Base-by-base conservation (phyloP, 163 green algal genomes). In the Scenedesmus sp. region DNA sequence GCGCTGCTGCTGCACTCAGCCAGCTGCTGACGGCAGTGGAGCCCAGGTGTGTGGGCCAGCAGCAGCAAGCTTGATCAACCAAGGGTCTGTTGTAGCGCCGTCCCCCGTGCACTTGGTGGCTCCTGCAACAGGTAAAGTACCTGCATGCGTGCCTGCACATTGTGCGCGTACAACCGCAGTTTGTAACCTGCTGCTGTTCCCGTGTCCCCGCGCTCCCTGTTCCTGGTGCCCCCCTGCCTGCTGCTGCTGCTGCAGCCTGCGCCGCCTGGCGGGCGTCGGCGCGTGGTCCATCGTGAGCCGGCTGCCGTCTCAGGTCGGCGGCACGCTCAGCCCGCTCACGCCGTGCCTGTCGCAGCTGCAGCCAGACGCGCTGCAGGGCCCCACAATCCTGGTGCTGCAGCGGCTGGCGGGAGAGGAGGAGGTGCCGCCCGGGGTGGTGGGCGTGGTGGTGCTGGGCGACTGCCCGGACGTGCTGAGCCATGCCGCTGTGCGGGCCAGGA, bases 351-450 rank as follows among this genome's bases (percentile, higher is more conserved):
- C 65, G 37, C 87, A 90, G 16, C 84, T 96, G 61, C 91, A 94
- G 65, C 78, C 93, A 61, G 73, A 86, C 33, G 35, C 49, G 35
- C 61, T 89, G 13, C 26, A 92, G 9, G 76, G 92, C 59, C 85
- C 92, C 35, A 94, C 91, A 10, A 81, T 96, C 35, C 83, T 96
- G 85, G 81, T 96, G 82, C 87, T 95, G 81, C 78, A 95, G 44
- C 51, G 61, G 0, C 73, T 96, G 42, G 89, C 82, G 26, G 94
- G 94, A 87, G 93, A 90, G 85, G 98, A 99, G 94, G 98, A 99
- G 93, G 97, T 99, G 72, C 98, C 98, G 0, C 93, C 96, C 80
- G 97, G 97, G 22, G 96, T 94, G 15, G 97, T 99, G 35, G 98
- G 94, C 16, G 94, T 99, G 90, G 92, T 99, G 18, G 51, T 91